Evolutionary conservation across 441 rosid genomes (phyloP), one percentile per base, ranked within the genome.

Genomic region (Erysimum pusillum): DNA sequence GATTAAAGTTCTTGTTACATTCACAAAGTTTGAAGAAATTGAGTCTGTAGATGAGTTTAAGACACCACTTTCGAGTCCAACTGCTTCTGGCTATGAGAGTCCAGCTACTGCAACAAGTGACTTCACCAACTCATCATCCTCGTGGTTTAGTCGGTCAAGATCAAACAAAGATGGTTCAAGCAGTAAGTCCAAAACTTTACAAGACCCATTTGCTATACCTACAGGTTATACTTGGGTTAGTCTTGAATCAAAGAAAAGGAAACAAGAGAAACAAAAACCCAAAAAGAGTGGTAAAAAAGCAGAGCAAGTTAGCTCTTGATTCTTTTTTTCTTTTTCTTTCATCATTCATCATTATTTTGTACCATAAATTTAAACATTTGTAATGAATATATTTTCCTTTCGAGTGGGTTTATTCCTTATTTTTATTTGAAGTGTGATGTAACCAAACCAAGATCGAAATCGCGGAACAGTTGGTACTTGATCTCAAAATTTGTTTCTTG

Each of bases 11-110:
- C 71, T 96, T 68, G 94, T 93, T 18, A 96, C 98, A 4, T 96
- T 96, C 63, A 89, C 98, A 5, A 96, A 91, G 87, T 93, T 93
- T 45, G 97, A 93, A 85, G 97, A 96, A 76, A 69, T 93, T 54
- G 90, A 88, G 84, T 89, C 93, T 4, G 54, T 79, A 71, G 99
- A 93, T 39, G 97, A 96, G 82, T 96, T 93, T 80, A 80, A 86
- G 48, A 91, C 98, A 0, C 99, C 99, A n/a, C 96, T 95, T 17
- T 88, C 99, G 42, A 96, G 99, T 74, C 99, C 97, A 6, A 81
- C 80, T 3, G 76, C 82, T 74, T 51, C 78, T 39, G 90, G 90
- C 44, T 73, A 78, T 64, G 98, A 89, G 63, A 90, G 91, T 85
- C 98, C 98, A 17, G 83, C 85, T 78, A 90, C 87, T 79, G 87